Evolutionary conservation across 768 basidiomycete genomes (phyloP), one percentile per base, ranked within the genome.

Genomic region (Agaricus blazei): DNA sequence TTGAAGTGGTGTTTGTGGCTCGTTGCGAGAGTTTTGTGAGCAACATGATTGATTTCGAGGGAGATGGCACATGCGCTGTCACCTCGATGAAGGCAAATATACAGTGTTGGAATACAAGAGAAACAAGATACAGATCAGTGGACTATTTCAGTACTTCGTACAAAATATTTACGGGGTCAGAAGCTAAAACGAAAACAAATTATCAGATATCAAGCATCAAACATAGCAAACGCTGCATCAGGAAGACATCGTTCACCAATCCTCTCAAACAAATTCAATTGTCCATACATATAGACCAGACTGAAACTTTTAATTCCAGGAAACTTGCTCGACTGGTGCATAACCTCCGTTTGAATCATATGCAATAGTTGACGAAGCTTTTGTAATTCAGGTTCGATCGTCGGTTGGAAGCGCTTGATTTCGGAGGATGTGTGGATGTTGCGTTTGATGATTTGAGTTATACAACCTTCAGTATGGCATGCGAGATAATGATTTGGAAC

Each of bases 401-500:
- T 64, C 41, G 63, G 62, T 40, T 65, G 71, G 1, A 67, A 63
- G 6, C 54, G 59, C 57, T 63, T 67, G 55, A 75, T 56, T 55
- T 75, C 75, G 19, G 69, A 62, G 26, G 71, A 75, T 15, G 58
- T 56, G 9, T 52, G 34, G 6, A 76, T 68, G 46, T 76, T 73
- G 44, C 72, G 66, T 65, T 85, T 84, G 48, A 74, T 68, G 4
- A 86, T 69, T 7, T 69, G 65, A 4, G 63, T 60, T 65, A 90
- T 88, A 1, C 41, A 67, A 1, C 88, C 88, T 1, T 71, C 63
- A 8, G 70, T 63, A 63, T 90, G 87, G 40, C 77, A 69, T 0
- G 78, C 87, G 51, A 87, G 70, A 63, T 79, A 83, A 54, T 83
- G 75, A 60, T 81, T 76, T 1, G 78, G 69, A 0, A 84, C 88